phyloP scores from a whole-genome alignment of 2,329 filamentous ascomycete species.

The Scopulariopsis brevicaulis region DNA sequence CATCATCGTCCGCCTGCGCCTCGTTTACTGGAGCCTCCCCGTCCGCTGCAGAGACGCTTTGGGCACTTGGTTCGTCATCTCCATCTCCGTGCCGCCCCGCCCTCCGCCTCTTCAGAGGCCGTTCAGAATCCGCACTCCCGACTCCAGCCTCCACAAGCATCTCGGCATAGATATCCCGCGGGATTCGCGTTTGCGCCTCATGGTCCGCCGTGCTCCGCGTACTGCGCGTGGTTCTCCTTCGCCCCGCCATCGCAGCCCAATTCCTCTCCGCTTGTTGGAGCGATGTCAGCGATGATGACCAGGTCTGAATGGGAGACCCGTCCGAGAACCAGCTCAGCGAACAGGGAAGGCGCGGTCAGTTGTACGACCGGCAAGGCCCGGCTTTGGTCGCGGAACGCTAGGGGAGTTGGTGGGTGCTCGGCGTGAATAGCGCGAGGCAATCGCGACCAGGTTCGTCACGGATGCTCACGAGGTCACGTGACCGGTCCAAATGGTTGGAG shows the following conservation, averaged over 20 bases:
- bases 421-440: not conserved
- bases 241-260: not conserved
- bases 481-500: not conserved
- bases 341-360: not conserved
- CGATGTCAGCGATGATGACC: not conserved
- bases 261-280: not conserved
- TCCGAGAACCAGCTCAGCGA: not conserved
- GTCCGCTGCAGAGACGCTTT: not conserved
- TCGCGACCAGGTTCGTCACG: not conserved
- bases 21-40: not conserved
- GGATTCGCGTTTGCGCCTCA: not conserved
- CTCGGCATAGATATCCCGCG: constrained; percentile 30
- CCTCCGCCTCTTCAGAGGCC: constrained; percentile 27
- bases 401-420: not conserved
- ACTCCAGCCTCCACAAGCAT: constrained; percentile 39
- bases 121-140: constrained; percentile 17
- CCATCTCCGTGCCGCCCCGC: constrained; percentile 5
- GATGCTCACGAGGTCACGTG: not conserved
- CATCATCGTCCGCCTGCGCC: constrained; percentile 12
- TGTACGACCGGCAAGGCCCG: not conserved
- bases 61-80: not conserved
- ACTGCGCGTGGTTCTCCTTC: not conserved
- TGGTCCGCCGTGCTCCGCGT: not conserved
- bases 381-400: not conserved
- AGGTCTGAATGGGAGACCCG: not conserved